phyloP scores from a whole-genome alignment of 495 filamentous ascomycete genomes.

The Aspergillus egyptiacus region DNA sequence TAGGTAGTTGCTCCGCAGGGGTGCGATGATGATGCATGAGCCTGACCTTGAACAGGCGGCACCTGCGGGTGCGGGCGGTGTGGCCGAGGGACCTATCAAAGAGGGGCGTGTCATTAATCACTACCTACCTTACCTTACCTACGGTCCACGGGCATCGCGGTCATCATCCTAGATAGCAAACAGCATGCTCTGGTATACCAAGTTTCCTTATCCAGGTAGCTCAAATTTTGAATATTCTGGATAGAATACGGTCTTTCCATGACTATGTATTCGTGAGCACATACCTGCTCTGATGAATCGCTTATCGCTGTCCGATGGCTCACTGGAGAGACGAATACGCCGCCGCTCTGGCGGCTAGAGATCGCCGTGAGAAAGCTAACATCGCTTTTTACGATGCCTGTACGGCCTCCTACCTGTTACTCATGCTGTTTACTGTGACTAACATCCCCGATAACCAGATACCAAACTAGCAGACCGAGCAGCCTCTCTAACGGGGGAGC shows the following conservation, averaged over 20 bases:
- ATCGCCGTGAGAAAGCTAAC: slow-evolving; percentile 53
- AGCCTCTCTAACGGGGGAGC: slow-evolving; percentile 43
- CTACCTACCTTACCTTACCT: no score
- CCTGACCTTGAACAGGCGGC: slow-evolving; percentile 29
- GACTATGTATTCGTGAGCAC: slow-evolving; percentile 11
- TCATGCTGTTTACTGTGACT: not conserved
- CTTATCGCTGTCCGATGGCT: slow-evolving; percentile 34
- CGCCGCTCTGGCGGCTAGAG: slow-evolving; percentile 48
- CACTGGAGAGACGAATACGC: slow-evolving; percentile 56
- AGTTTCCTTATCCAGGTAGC: no score
- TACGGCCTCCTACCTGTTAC: slow-evolving; percentile 18
- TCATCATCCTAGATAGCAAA: no score
- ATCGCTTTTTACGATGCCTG: slow-evolving; percentile 52
- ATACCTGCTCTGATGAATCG: slow-evolving; percentile 16
- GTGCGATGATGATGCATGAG: slow-evolving; percentile 37
- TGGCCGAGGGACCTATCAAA: slow-evolving; percentile 10
- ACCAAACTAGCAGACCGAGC: slow-evolving; percentile 64
- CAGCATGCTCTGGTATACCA: no score
- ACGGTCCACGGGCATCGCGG: no score
- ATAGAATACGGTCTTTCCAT: not conserved
- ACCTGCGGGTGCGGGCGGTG: slow-evolving; percentile 34
- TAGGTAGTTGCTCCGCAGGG: slow-evolving; percentile 17
- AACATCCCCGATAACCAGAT: slow-evolving; percentile 40
- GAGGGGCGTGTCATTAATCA: not conserved
- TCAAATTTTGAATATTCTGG: not conserved